Evolutionary conservation across 441 rosid genomes (phyloP), one percentile per base, ranked within the genome.

Genomic region (Erysimum cheiri): DNA sequence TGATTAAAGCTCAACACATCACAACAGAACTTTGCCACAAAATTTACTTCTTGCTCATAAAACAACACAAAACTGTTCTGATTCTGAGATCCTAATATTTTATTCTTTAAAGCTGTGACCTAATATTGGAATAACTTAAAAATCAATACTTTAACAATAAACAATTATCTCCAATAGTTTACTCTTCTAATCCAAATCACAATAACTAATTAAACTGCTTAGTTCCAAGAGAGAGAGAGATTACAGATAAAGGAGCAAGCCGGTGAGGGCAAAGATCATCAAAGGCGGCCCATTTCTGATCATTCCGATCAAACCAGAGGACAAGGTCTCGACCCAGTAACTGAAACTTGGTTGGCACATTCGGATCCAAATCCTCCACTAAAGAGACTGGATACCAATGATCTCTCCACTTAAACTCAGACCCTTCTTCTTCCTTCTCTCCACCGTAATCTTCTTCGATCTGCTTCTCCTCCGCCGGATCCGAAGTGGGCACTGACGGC

Each of bases 331-430:
- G 83, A 80, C 91, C 96, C 76, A 92, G 83, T 72, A 92, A 96
- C 87, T 92, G 96, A 55, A 92, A 89, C 10, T 81, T 89, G 46
- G 90, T 88, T 1, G 96, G 96, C 58, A 69, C 69, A 49, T 55
- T 52, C 59, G 85, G 92, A 72, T 89, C 90, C 87, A 89, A 81
- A 74, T 92, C 94, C 71, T 88, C 94, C 15, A 88, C 69, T 55
- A 89, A 78, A 59, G 97, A 92, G 82, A 89, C 90, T 5, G 92
- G 94, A 70, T 92, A 89, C 97, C 97, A 92, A 47, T 92, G 94
- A 77, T 92, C 96, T 78, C 86, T 85, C 97, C 96, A 92, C 37
- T 83, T 73, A 48, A 92, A 89, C 76, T 84, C 89, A 9, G 82
- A 79, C 40, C 67, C 89, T 67, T 50, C 56, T 40, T 82, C 81